Evolutionary conservation across 805 yeast species (phyloP).

Genomic region (Nakazawaea wickerhamii): DNA sequence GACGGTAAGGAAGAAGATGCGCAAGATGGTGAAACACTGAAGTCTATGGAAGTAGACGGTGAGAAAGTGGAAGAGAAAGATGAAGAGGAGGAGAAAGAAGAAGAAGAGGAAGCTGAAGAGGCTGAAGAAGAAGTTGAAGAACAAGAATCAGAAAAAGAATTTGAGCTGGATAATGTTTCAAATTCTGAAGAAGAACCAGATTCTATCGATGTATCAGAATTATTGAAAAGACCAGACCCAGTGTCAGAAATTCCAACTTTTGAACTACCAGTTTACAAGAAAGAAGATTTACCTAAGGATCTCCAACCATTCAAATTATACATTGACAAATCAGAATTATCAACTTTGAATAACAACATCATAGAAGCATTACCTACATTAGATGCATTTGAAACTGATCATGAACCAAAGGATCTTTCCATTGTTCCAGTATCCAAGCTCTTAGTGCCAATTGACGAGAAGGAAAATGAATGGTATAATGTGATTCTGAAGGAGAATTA

Average conservation of each 20-base stretch:
- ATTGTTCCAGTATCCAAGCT: conserved; percentile 62
- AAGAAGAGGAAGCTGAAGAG: conserved; percentile 9
- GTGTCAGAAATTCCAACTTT: conserved; percentile 26
- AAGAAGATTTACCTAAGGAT: conserved; percentile 23
- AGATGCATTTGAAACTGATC: conserved; percentile 39
- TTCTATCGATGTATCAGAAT: conserved; percentile 32
- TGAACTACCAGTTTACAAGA: conserved; percentile 24
- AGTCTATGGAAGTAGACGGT: not conserved
- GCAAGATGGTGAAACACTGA: conserved; percentile 10
- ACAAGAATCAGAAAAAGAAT: conserved; percentile 8
- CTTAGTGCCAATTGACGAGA: conserved; percentile 58
- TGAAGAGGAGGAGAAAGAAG: conserved; percentile 17
- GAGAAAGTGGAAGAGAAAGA: conserved; percentile 14
- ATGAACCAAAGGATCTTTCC: conserved; percentile 20
- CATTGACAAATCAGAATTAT: conserved; percentile 35
- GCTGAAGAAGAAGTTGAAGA: conserved; percentile 16
- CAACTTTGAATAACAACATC: conserved; percentile 41
- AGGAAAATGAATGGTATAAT: conserved; percentile 55
- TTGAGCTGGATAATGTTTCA: too few species aligned
- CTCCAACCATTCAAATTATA: conserved; percentile 40
- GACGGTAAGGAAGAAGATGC: conserved; percentile 14
- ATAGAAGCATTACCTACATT: conserved; percentile 42
- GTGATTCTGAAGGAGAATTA: conserved; percentile 43
- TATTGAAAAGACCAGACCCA: conserved; percentile 30
- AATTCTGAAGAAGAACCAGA: conserved; percentile 11